phyloP scores from a whole-genome alignment of 768 basidiomycete species.

The Suillus clintonianus region DNA sequence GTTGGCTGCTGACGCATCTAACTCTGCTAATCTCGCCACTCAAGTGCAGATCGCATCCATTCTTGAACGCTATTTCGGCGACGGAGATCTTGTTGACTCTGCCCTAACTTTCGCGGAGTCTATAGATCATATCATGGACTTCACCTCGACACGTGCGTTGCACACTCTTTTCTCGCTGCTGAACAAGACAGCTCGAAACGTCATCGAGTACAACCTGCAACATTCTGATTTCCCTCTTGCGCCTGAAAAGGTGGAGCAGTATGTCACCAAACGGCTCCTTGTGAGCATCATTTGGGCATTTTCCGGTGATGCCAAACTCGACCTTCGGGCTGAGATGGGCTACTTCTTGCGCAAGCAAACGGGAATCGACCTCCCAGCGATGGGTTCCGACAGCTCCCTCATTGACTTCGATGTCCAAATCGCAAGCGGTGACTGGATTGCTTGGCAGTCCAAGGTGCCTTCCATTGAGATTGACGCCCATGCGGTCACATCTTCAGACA shows the following conservation, averaged over 20 bases:
- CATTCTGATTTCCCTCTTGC: slow-evolving; percentile 94
- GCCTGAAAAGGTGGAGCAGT: slow-evolving; percentile 84
- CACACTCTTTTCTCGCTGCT: slow-evolving; percentile 96
- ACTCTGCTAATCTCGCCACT: slow-evolving; percentile 65
- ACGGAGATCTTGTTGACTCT: slow-evolving; percentile 77
- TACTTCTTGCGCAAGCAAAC: slow-evolving; percentile 83
- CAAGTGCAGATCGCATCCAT: slow-evolving; percentile 77
- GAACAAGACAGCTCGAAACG: slow-evolving; percentile 92
- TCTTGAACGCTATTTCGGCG: slow-evolving; percentile 80
- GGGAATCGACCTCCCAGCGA: slow-evolving; percentile 84
- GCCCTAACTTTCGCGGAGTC: slow-evolving; percentile 79
- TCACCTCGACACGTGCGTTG: slow-evolving; percentile 87
- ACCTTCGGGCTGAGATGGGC: slow-evolving; percentile 86
- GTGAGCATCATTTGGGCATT: slow-evolving; percentile 98
- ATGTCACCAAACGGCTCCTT: slow-evolving; percentile 85
- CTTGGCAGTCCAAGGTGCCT: slow-evolving; percentile 92
- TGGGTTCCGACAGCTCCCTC: slow-evolving; percentile 76
- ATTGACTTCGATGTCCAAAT: slow-evolving; percentile 96
- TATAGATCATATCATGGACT: slow-evolving; percentile 99
- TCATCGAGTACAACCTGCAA: slow-evolving; percentile 93
- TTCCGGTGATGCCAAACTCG: slow-evolving; percentile 92
- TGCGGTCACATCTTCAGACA: slow-evolving; percentile 91
- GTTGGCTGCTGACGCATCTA: slow-evolving; percentile 43
- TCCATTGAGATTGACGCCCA: slow-evolving; percentile 97
- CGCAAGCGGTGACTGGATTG: slow-evolving; percentile 79